Conservation (phyloP, 1,139 yeast genomes). For the Lodderomyces oxycetoniae region DNA sequence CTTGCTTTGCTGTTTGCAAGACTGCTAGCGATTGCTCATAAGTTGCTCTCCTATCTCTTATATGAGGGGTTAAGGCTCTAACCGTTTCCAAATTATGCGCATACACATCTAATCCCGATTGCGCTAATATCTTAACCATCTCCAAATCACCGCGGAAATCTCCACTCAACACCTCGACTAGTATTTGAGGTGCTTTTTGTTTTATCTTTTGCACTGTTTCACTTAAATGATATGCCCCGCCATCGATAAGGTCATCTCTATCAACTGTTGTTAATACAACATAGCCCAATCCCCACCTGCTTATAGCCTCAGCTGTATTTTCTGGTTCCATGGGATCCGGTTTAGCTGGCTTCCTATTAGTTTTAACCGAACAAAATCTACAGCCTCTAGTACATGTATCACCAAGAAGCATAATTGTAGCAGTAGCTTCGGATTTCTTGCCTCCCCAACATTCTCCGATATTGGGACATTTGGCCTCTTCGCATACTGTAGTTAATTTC, state of each 20-base stretch:
- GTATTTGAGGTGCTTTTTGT: slow-evolving; percentile 80
- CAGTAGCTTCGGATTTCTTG: slow-evolving; percentile 92
- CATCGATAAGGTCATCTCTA: slow-evolving; percentile 90
- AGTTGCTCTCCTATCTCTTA: slow-evolving; percentile 95
- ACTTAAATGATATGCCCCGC: slow-evolving; percentile 88
- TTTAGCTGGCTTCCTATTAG: slow-evolving; percentile 78
- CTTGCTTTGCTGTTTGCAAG: slow-evolving; percentile 70
- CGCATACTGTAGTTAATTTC: slow-evolving; percentile 92
- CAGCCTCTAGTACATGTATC: slow-evolving; percentile 99
- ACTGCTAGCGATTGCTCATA: slow-evolving; percentile 84
- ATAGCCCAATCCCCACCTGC: slow-evolving; percentile 98
- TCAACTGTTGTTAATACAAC: slow-evolving; percentile 97
- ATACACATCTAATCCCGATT: slow-evolving; percentile 87
- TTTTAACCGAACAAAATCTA: slow-evolving; percentile 94
- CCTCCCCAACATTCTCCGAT: slow-evolving; percentile 99
- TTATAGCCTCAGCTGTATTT: slow-evolving; percentile 95
- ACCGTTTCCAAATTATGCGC: slow-evolving; percentile 98
- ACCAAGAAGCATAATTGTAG: slow-evolving; percentile 97
- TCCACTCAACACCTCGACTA: slow-evolving; percentile 92
- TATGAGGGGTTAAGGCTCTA: slow-evolving; percentile 89
- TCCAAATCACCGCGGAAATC: slow-evolving; percentile 89
- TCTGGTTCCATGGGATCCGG: slow-evolving; percentile 97
- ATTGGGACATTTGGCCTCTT: slow-evolving; percentile 97
- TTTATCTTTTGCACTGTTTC: slow-evolving; percentile 84
- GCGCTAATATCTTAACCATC: slow-evolving; percentile 76